These are phyloP conservation scores for Cyberlindnera petersonii DNA, from an alignment of 805 yeast genomes.

Conservation along the genomic window DNA sequence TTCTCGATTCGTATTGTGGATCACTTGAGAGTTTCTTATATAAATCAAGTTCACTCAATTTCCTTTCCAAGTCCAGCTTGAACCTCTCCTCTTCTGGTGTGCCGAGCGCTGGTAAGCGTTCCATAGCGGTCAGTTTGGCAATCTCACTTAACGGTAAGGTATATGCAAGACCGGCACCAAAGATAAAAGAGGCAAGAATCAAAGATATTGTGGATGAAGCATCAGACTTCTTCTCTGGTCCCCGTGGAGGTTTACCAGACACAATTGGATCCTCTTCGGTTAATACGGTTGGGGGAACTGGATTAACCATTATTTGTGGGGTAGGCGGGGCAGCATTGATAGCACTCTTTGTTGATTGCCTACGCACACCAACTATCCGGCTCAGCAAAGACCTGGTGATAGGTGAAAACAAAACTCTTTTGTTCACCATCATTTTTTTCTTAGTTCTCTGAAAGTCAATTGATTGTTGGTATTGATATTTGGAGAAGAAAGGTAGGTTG, in stretches of 20 bases:
- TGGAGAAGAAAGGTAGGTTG: too few species aligned
- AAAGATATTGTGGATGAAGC: conserved; percentile 14
- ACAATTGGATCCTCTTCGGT: neutral
- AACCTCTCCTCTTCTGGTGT: conserved; percentile 30
- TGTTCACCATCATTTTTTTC: too few species aligned
- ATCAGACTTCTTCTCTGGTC: neutral
- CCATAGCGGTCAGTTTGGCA: conserved; percentile 26
- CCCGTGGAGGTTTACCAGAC: too few species aligned
- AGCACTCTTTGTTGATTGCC: too few species aligned
- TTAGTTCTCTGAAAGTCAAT: too few species aligned
- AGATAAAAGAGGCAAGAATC: conserved; percentile 26
- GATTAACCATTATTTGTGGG: neutral
- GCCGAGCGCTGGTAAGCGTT: conserved; percentile 23
- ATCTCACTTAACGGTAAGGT: conserved; percentile 33
- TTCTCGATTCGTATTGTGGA: conserved; percentile 34
- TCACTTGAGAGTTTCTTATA: conserved; percentile 43
- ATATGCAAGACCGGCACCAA: conserved; percentile 35
- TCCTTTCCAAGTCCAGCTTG: conserved; percentile 37
- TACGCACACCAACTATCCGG: too few species aligned
- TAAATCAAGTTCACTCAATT: conserved; percentile 46
- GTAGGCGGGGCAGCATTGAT: conserved; percentile 1
- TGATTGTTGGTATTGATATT: too few species aligned
- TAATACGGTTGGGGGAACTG: neutral
- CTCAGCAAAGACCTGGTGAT: too few species aligned
- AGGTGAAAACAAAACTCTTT: too few species aligned